These are phyloP conservation scores for Selenicereus undatus DNA, from an alignment of 148 eudicot genomes.

Conservation along the genomic window DNA sequence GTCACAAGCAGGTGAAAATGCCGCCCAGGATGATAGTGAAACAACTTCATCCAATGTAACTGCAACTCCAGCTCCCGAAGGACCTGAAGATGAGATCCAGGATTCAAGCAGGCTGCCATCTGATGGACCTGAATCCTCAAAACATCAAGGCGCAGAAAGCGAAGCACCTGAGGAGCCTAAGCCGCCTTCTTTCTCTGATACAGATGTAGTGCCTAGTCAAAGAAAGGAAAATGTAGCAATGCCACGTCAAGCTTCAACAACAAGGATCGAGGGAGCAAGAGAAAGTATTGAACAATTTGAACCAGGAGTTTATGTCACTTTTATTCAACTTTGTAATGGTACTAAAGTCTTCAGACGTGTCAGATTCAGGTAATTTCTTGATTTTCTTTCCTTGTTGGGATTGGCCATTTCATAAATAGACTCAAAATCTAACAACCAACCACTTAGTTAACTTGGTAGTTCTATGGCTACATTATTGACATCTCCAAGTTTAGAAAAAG, in stretches of 20 bases:
- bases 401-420: neutral
- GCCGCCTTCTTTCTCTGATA: neutral
- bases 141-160: conserved; percentile 3
- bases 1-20: conserved; percentile 25
- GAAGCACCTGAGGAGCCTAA: conserved; percentile 14
- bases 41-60: conserved; percentile 24
- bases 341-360: conserved; percentile 72
- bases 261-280: conserved; percentile 34
- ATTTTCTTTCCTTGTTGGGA: neutral
- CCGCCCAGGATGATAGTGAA: conserved; percentile 18
- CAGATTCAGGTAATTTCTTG: conserved; percentile 65
- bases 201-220: conserved; percentile 19
- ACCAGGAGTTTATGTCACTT: conserved; percentile 81
- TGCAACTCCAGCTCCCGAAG: conserved; percentile 26
- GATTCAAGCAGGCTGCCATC: conserved; percentile 4
- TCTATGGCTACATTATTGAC: neutral
- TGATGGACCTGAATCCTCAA: conserved; percentile 2
- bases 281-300: conserved; percentile 81
- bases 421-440: neutral
- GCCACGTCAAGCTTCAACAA: conserved; percentile 24
- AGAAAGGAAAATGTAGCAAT: conserved; percentile 29
- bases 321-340: conserved; percentile 48
- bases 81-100: conserved; percentile 24
- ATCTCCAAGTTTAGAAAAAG: too few relatives aligned
- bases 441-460: neutral